phyloP scores from a whole-genome alignment of 495 filamentous ascomycete genomes.

The Oidiodendron maius region DNA sequence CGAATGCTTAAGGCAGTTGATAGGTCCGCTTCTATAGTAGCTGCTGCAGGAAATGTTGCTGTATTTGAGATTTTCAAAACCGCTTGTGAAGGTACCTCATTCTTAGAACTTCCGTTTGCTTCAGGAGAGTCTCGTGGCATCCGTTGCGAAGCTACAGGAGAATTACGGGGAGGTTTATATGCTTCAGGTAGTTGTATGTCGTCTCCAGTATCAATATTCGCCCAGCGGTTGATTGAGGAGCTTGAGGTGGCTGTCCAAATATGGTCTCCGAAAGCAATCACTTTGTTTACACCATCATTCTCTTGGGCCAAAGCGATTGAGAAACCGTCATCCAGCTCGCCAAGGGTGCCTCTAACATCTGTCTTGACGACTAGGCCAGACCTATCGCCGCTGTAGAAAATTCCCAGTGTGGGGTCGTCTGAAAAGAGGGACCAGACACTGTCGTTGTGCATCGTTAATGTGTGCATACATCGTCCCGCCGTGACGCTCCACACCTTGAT shows the following conservation, averaged over 20 bases:
- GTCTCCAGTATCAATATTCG: constrained; percentile 70
- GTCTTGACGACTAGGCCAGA: constrained; percentile 92
- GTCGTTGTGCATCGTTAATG: constrained; percentile 96
- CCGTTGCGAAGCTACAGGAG: constrained; percentile 35
- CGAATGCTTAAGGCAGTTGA: constrained; percentile 43
- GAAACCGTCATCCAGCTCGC: constrained; percentile 82
- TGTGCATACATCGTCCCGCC: constrained; percentile 92
- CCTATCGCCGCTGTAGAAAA: constrained; percentile 92
- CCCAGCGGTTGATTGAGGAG: constrained; percentile 94
- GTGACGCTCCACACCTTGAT: constrained; percentile 97
- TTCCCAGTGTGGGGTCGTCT: constrained; percentile 72
- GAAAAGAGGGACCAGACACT: constrained; percentile 97
- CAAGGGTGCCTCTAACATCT: constrained; percentile 63
- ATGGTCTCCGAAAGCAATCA: constrained; percentile 71
- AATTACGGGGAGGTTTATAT: constrained; percentile 49
- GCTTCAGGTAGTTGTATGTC: constrained; percentile 45
- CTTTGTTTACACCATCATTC: constrained; percentile 74
- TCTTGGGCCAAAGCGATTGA: constrained; percentile 87
- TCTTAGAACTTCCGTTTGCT: constrained; percentile 35
- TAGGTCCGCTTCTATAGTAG: constrained; percentile 42
- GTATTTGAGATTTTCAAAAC: constrained; percentile 79
- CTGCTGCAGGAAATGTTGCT: constrained; percentile 57
- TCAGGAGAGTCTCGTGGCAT: constrained; percentile 24
- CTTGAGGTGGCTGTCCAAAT: constrained; percentile 94
- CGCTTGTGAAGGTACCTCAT: constrained; percentile 69